Evolutionary conservation across 441 rosid genomes (phyloP).

Genomic region (Adansonia grandidieri): DNA sequence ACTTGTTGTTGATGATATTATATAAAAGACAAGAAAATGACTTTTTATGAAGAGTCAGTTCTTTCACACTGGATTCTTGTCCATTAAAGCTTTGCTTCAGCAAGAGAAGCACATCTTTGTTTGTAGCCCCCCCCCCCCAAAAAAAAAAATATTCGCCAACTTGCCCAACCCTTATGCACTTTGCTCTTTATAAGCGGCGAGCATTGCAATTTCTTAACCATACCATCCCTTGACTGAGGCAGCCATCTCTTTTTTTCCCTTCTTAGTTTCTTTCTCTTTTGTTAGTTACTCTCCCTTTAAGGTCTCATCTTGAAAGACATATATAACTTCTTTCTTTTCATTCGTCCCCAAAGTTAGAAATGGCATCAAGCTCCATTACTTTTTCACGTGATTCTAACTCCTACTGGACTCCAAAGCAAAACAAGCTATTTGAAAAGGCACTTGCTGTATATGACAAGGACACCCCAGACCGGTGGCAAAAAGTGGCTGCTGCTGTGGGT

Average conservation of each 20-base stretch:
- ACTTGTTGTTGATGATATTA: conserved; percentile 42
- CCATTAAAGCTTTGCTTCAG: conserved; percentile 31
- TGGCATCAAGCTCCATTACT: conserved; percentile 58
- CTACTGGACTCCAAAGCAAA: conserved; percentile 57
- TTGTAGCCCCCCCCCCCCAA: not conserved
- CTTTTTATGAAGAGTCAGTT: conserved; percentile 32
- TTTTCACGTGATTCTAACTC: conserved; percentile 46
- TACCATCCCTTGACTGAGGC: conserved; percentile 41
- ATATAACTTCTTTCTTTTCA: conserved; percentile 6
- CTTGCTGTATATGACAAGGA: conserved; percentile 66
- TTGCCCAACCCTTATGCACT: conserved; percentile 48
- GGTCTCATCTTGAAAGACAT: not conserved
- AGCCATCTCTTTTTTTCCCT: conserved; percentile 23
- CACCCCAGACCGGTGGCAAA: conserved; percentile 74
- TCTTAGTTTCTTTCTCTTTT: conserved; percentile 24
- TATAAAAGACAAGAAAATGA: conserved; percentile 38
- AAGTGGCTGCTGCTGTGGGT: conserved; percentile 62
- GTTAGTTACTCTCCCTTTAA: conserved; percentile 18
- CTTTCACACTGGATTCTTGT: conserved; percentile 34
- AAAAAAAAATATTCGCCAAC: conserved; percentile 45
- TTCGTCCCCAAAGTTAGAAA: conserved; percentile 19
- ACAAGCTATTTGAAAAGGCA: conserved; percentile 72
- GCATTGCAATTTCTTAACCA: conserved; percentile 40
- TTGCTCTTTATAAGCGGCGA: conserved; percentile 58
- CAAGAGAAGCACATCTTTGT: conserved; percentile 42